A percentile compares a stretch with the other conserved stretches of the same genome.
Conservation (phyloP, 176 grass and related monocot genomes). For the Aegilops umbellulata region DNA sequence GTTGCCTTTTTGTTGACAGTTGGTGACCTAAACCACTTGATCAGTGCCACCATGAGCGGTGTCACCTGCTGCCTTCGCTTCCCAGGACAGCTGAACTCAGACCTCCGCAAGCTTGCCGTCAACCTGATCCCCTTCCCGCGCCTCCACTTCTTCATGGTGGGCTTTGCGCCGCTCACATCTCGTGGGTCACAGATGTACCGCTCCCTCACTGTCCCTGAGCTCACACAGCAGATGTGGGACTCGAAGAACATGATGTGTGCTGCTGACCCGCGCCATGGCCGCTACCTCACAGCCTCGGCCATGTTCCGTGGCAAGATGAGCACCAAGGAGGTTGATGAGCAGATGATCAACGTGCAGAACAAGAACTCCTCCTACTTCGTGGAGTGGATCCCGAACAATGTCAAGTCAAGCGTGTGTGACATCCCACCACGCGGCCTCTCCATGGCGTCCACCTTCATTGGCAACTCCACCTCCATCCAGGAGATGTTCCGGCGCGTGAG, state of each 20-base stretch:
- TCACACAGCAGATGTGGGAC: slow-evolving; percentile 88
- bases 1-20: slow-evolving; percentile 40
- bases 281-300: slow-evolving; percentile 71
- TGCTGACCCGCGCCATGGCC: slow-evolving; percentile 56
- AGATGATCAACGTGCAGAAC: slow-evolving; percentile 84
- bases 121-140: slow-evolving; percentile 79
- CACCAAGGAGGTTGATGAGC: slow-evolving; percentile 87
- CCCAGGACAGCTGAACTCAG: slow-evolving; percentile 79
- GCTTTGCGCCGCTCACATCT: slow-evolving; percentile 67
- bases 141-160: slow-evolving; percentile 93
- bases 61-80: slow-evolving; percentile 82
- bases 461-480: slow-evolving; percentile 82
- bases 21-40: slow-evolving; percentile 77
- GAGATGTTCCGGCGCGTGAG: slow-evolving; percentile 78
- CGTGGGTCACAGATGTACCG: slow-evolving; percentile 79
- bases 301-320: slow-evolving; percentile 94
- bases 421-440: slow-evolving; percentile 61
- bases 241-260: slow-evolving; percentile 91
- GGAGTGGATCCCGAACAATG: slow-evolving; percentile 76
- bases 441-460: slow-evolving; percentile 70
- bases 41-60: slow-evolving; percentile 74
- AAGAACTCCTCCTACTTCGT: slow-evolving; percentile 86
- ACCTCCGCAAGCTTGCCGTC: slow-evolving; percentile 76
- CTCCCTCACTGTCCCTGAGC: slow-evolving; percentile 62
- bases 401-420: slow-evolving; percentile 78